Conservation (phyloP, 2,329 filamentous ascomycete genomes). For the Alternaria metachromatica region DNA sequence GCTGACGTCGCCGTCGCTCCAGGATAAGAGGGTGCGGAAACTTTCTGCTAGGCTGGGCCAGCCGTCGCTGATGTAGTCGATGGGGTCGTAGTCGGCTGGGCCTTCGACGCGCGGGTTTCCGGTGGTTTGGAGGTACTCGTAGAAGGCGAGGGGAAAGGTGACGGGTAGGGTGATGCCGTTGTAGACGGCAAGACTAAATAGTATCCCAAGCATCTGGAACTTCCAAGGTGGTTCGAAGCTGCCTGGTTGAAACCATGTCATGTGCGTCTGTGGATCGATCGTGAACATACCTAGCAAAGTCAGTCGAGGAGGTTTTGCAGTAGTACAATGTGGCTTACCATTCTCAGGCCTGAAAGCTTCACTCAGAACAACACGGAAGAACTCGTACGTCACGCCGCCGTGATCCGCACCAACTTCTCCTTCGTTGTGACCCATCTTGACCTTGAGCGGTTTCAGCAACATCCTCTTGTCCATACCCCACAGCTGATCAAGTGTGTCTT, state of each 20-base stretch:
- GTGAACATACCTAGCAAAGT: slow-evolving; percentile 69
- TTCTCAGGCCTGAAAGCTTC: slow-evolving; percentile 80
- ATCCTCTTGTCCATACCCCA: slow-evolving; percentile 86
- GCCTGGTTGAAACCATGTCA: slow-evolving; percentile 87
- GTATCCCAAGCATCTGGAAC: slow-evolving; percentile 84
- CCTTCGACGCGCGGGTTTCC: slow-evolving; percentile 50
- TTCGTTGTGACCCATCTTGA: slow-evolving; percentile 78
- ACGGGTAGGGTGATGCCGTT: slow-evolving; percentile 92
- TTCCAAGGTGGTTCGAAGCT: slow-evolving; percentile 86
- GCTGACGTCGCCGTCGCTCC: slow-evolving; percentile 80
- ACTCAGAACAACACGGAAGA: slow-evolving; percentile 83
- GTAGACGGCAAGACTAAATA: slow-evolving; percentile 90
- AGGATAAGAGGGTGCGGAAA: slow-evolving; percentile 74
- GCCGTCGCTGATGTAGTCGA: slow-evolving; percentile 84
- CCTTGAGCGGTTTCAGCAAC: slow-evolving; percentile 83
- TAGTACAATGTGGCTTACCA: slow-evolving; percentile 54
- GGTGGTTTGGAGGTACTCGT: slow-evolving; percentile 74
- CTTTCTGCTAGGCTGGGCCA: slow-evolving; percentile 84
- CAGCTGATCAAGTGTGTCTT: slow-evolving; percentile 75
- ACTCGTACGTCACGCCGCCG: slow-evolving; percentile 95
- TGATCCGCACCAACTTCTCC: slow-evolving; percentile 93
- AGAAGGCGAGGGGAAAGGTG: slow-evolving; percentile 85
- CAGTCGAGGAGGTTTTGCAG: slow-evolving; percentile 2
- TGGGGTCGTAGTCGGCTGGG: not conserved
- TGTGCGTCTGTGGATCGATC: slow-evolving; percentile 74